Percentiles rank a stretch among this genome's conserved stretches.
phyloP scores from a whole-genome alignment of 179 eudicot genomes.

The Sideroxylon spinosum region DNA sequence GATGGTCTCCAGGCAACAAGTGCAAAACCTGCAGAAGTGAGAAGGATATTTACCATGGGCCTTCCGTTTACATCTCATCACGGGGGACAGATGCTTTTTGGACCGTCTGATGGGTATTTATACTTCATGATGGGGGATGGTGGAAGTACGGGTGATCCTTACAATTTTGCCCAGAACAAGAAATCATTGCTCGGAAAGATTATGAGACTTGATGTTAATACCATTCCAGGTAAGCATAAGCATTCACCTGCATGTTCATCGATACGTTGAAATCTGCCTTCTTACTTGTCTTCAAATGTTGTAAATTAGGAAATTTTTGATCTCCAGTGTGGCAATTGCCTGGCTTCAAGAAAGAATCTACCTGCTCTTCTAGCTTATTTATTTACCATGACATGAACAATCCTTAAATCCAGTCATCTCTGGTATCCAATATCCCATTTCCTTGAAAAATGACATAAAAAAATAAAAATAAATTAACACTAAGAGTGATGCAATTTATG shows the following conservation, averaged over 20 bases:
- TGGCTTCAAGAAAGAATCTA: too few relatives aligned
- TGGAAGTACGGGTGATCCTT: conserved; percentile 69
- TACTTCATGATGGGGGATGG: conserved; percentile 94
- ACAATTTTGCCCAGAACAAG: conserved; percentile 73
- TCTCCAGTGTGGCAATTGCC: too few relatives aligned
- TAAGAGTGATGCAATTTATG: too few relatives aligned
- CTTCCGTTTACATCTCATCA: conserved; percentile 58
- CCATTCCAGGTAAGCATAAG: conserved; percentile 54
- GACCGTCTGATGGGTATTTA: conserved; percentile 70
- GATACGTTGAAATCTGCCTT: neutral
- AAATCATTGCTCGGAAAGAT: conserved; percentile 82
- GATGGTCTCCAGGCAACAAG: conserved; percentile 36
- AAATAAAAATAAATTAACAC: too few relatives aligned
- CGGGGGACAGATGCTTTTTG: conserved; percentile 80
- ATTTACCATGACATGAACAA: too few relatives aligned
- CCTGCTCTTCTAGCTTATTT: too few relatives aligned
- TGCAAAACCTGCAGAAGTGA: conserved; percentile 56
- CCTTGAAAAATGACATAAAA: too few relatives aligned
- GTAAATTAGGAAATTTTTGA: too few relatives aligned
- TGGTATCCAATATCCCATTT: too few relatives aligned
- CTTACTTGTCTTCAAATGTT: too few relatives aligned
- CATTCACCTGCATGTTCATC: too few relatives aligned
- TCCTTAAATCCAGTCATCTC: too few relatives aligned
- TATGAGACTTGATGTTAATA: conserved; percentile 72
- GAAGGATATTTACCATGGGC: conserved; percentile 83